Evolutionary conservation across 2,329 filamentous ascomycete genomes (phyloP).

Genomic region (Fusarium albosuccineum): DNA sequence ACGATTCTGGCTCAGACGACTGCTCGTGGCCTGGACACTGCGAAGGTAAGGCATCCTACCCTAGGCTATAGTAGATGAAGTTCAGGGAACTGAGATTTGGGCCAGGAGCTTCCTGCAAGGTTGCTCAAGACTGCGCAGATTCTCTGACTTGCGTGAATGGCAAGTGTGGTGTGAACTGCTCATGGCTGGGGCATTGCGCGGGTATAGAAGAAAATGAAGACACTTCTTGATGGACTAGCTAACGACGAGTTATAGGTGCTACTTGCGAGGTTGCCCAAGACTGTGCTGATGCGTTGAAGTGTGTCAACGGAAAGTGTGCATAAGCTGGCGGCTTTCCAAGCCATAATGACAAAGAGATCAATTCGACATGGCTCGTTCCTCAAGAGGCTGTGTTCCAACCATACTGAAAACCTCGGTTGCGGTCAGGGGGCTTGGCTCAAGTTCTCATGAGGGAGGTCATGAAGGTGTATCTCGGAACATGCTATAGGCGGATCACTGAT

Average conservation of each 20-base stretch:
- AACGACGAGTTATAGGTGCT: background rate
- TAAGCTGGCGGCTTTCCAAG: background rate
- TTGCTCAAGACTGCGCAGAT: conserved; percentile 11
- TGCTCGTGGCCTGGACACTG: conserved; percentile 15
- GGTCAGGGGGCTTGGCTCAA: background rate
- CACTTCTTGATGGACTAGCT: background rate
- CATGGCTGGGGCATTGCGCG: conserved; percentile 1
- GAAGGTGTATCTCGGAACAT: too few relatives aligned
- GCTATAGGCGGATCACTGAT: too few relatives aligned
- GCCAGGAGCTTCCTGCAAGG: conserved; percentile 8
- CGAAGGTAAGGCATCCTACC: background rate
- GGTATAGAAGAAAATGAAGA: too few relatives aligned
- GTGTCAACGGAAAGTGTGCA: conserved; percentile 3
- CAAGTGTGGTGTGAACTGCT: conserved; percentile 5
- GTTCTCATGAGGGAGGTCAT: background rate
- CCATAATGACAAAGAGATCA: background rate
- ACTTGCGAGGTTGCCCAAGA: conserved; percentile 9
- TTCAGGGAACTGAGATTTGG: background rate
- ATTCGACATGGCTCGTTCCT: background rate
- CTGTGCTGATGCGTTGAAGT: conserved; percentile 2
- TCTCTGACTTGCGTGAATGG: background rate
- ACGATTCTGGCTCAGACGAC: background rate
- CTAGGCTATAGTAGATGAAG: background rate
- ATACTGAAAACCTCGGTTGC: too few relatives aligned
- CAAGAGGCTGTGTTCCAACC: background rate